Conservation (phyloP, 768 basidiomycete species). For the Suillus subalutaceus region DNA sequence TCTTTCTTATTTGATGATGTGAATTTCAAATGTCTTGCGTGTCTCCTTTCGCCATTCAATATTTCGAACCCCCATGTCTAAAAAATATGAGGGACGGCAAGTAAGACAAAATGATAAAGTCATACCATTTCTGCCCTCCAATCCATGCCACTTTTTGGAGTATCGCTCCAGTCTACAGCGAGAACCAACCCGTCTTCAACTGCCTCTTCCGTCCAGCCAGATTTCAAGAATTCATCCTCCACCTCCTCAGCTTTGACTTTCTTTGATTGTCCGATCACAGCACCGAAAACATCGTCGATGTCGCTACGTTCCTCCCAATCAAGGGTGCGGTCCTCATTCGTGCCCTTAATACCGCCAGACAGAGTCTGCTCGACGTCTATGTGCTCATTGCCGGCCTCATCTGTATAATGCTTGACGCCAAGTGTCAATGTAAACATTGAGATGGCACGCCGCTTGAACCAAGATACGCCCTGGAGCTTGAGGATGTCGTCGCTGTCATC, state of each 20-base stretch:
- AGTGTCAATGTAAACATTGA: slow-evolving; percentile 59
- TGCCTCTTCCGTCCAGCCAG: slow-evolving; percentile 46
- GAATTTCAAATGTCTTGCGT: slow-evolving; percentile 64
- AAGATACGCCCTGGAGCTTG: slow-evolving; percentile 69
- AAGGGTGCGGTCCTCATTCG: slow-evolving; percentile 57
- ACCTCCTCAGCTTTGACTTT: slow-evolving; percentile 52
- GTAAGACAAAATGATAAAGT: background rate
- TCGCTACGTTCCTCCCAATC: slow-evolving; percentile 57
- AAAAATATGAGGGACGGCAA: slow-evolving; percentile 6
- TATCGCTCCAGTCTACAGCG: slow-evolving; percentile 57
- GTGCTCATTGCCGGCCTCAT: slow-evolving; percentile 60
- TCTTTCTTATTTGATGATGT: slow-evolving; percentile 60
- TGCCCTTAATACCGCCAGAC: slow-evolving; percentile 62
- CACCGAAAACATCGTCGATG: slow-evolving; percentile 65
- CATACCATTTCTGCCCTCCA: slow-evolving; percentile 72
- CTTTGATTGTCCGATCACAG: slow-evolving; percentile 57
- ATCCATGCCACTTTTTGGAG: slow-evolving; percentile 57
- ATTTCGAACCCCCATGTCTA: slow-evolving; percentile 70
- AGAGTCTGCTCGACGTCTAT: slow-evolving; percentile 70
- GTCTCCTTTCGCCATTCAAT: slow-evolving; percentile 60
- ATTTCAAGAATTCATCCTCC: slow-evolving; percentile 44
- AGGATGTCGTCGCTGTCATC: slow-evolving; percentile 67
- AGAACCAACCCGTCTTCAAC: slow-evolving; percentile 37
- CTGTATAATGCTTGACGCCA: slow-evolving; percentile 63
- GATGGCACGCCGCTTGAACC: slow-evolving; percentile 71